Base-by-base conservation (phyloP, 1,284 basidiomycete species). In the Neolentinus lepideus region DNA sequence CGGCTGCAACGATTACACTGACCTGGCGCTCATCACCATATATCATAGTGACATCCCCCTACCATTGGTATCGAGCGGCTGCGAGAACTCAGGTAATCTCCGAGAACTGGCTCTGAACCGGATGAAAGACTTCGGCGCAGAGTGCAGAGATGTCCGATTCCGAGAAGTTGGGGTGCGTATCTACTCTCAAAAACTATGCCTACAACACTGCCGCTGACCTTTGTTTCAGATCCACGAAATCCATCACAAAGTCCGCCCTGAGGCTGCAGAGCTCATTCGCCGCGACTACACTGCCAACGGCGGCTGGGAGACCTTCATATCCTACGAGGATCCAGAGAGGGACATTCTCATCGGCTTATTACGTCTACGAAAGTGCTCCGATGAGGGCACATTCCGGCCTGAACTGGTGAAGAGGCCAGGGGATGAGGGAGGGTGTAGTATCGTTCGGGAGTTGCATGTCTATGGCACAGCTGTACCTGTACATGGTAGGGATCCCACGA, bases 251-350 rank as follows among this genome's bases (percentile, higher is more conserved):
- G 92, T 98, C 51, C 85, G 94, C 38, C 97, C 97, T 52, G 92
- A 96, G 66, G 91, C 94, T 29, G 91, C 98, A 55, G 97, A 99
- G 71, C 86, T 99, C n/a, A 84, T 99, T 35, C 84, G 97, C 54
- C 80, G 97, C 52, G 97, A 99, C 71, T 99, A 99, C 71, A 79
- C 90, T 1, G 97, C 97, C 26, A 99, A 99, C 65, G 96, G 93
- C 2, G 92, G 96, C 24, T 99, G 97, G 97, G 97, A 99, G 74
- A 98, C 96, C 0, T 99, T 99, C 81, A 75, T 99, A 16, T 95
- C 94, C 21, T 99, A 99, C 69, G 97, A 99, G 74, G 97, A 99
- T 70, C 95, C 96, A 2, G 92, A 94, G 69, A 85, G 84, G 59
- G 97, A 99, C 66, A 99, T 99, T 66, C 84, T 99, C 52, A 88